Base-by-base conservation (phyloP, 73 alveolate species). In the Breviolum minutum region DNA sequence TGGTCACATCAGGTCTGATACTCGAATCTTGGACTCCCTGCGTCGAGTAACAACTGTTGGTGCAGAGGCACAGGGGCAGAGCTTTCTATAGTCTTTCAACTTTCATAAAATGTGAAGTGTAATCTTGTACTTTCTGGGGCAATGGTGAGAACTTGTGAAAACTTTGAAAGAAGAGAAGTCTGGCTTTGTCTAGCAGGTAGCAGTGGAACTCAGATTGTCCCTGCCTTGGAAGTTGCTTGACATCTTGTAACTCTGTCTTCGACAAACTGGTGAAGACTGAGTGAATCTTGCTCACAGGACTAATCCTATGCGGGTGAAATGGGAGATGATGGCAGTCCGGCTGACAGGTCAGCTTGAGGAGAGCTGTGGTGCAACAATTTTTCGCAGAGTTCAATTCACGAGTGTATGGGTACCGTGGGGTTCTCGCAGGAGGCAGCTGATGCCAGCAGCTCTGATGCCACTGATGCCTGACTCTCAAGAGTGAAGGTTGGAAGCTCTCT, bases 31-130 rank as follows among this genome's bases (percentile, higher is more conserved):
- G 26, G 97, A 91, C 97, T n/a, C 79, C 12, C 71, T 91, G 24
- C 97, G 97, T 12, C 97, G 97, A 7, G 97, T 91, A 64, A 91
- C 89, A 7, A 63, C 97, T 14, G 86, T 80, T 27, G 97, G 97
- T 3, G 84, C 97, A 13, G 40, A 91, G 97, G 97, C 89, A 6
- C 54, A 70, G 20, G 10, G 40, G 62, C 40, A 71, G 26, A 71
- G 54, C 3, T 40, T 40, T 40, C 54, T 0, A 40, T 40, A 40
- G 54, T 40, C 54, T 40, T 40, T 40, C 54, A 40, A 40, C 54
- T 40, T 3, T 40, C 54, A 40, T 40, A 3, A 40, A 0, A 2
- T 40, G 54, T 40, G 54, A 40, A 40, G 5, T 40, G 54, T 3
- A 40, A 40, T 40, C 5, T 3, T 40, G 54, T 40, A 40, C 54